Evolutionary conservation across 495 filamentous ascomycete genomes (phyloP).

Genomic region (Lepraria neglecta): DNA sequence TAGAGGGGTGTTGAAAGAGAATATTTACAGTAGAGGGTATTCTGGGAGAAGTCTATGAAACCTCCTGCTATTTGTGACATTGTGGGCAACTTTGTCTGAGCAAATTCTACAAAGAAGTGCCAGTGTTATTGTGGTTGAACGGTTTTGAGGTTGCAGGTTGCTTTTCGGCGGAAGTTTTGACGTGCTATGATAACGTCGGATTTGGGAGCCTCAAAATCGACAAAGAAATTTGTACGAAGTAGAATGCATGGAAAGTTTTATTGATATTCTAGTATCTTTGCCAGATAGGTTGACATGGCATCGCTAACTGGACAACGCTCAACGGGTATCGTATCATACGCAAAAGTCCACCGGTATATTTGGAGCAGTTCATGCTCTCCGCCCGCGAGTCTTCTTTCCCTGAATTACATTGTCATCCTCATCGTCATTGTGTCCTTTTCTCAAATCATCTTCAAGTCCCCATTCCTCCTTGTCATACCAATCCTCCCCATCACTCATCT

Average conservation of each 20-base stretch:
- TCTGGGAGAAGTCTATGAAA: constrained; percentile 42
- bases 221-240: too few species aligned
- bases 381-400: constrained; percentile 68
- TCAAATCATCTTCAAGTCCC: constrained; percentile 75
- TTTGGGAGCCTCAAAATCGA: too few species aligned
- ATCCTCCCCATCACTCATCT: constrained; percentile 87
- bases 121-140: too few species aligned
- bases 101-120: too few species aligned
- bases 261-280: too few species aligned
- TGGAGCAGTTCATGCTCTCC: constrained; percentile 33
- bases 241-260: too few species aligned
- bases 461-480: constrained; percentile 92
- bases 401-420: constrained; percentile 64
- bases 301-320: constrained; percentile 5
- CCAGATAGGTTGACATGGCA: too few species aligned
- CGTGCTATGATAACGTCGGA: too few species aligned
- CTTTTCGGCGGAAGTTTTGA: too few species aligned
- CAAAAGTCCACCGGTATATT: not conserved
- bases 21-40: constrained; percentile 39
- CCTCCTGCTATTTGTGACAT: constrained; percentile 18
- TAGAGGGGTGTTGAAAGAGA: not conserved
- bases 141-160: too few species aligned
- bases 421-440: constrained; percentile 88
- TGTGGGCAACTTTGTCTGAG: too few species aligned
- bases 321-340: constrained; percentile 13